These are phyloP conservation scores for Boletus bicolor DNA, from an alignment of 768 basidiomycete species.

Conservation along the genomic window DNA sequence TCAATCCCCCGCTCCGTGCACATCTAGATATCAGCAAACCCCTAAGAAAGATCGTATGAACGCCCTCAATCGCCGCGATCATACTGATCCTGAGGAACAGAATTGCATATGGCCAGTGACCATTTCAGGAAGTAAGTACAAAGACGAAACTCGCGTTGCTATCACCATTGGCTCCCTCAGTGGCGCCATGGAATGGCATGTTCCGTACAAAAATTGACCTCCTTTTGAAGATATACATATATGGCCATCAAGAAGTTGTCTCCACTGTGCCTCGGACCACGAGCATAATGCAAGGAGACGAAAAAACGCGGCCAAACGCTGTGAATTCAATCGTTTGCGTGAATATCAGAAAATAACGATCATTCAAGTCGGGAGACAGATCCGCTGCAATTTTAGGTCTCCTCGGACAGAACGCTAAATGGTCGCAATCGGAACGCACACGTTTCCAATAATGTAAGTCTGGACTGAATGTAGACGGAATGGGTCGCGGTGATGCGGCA, in stretches of 20 bases:
- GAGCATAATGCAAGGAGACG: slow-evolving; percentile 1
- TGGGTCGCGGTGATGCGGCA: background rate
- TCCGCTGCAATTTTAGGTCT: background rate
- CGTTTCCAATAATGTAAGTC: background rate
- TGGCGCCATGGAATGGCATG: background rate
- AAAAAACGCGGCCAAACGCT: slow-evolving; percentile 1
- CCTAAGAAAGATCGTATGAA: background rate
- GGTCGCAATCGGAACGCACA: background rate
- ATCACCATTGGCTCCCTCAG: background rate
- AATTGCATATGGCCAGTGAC: background rate
- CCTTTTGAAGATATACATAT: background rate
- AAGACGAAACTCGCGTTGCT: background rate
- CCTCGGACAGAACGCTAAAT: slow-evolving; percentile 20
- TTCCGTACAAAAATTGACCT: background rate
- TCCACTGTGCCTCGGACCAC: slow-evolving; percentile 10
- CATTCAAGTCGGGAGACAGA: background rate
- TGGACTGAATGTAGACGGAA: background rate
- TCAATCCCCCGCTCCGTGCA: background rate
- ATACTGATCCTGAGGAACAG: background rate
- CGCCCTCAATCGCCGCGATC: background rate
- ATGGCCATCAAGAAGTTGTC: slow-evolving; percentile 2
- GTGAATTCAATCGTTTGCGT: background rate
- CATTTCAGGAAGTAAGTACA: background rate
- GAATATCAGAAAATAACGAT: slow-evolving; percentile 2
- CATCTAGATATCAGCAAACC: background rate